Evolutionary conservation across 305 asterid genomes (phyloP).

Genomic region (Solanum aculeatissimum): DNA sequence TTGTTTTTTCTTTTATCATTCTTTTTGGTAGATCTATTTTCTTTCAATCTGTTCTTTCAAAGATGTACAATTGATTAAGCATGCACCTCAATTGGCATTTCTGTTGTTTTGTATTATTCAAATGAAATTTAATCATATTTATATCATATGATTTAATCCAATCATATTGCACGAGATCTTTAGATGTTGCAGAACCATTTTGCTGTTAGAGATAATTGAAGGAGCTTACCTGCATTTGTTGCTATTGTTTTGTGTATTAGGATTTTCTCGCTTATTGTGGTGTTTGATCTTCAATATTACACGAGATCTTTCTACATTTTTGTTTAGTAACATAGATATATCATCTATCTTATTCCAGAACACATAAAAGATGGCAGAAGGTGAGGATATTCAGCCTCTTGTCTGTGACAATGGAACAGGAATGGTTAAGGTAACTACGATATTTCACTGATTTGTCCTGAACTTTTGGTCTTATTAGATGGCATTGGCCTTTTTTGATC

Average conservation of each 20-base stretch:
- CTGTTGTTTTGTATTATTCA: background rate
- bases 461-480: background rate
- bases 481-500: background rate
- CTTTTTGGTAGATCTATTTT: background rate
- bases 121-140: background rate
- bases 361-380: slow-evolving; percentile 48
- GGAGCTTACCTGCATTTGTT: background rate
- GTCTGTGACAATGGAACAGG: slow-evolving; percentile 63
- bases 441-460: background rate
- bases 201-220: background rate
- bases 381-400: slow-evolving; percentile 58
- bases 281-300: background rate
- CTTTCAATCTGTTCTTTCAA: background rate
- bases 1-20: background rate
- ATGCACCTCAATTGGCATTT: background rate
- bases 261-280: background rate
- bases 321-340: background rate
- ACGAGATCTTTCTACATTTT: background rate
- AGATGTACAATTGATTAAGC: background rate
- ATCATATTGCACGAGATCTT: background rate
- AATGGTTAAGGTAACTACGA: slow-evolving; percentile 40
- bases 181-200: background rate
- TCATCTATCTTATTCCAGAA: background rate
- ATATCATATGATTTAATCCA: background rate
- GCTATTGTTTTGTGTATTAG: background rate